Percentiles rank a stretch among this genome's conserved stretches.
Evolutionary conservation across 352 stramenopile species (phyloP).

Genomic region (Stramenopiles sp.): DNA sequence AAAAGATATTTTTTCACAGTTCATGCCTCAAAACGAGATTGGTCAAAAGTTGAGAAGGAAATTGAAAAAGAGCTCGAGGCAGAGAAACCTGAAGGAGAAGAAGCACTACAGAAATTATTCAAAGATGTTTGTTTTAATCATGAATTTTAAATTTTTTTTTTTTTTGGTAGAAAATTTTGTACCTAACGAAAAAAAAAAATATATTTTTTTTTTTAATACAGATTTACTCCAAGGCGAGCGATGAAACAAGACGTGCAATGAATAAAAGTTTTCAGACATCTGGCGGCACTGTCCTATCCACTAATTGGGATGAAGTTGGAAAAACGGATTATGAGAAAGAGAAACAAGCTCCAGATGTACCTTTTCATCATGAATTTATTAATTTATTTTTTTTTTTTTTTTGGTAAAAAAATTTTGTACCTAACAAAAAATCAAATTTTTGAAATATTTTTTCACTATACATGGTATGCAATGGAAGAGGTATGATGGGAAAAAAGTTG

Average conservation of each 20-base stretch:
- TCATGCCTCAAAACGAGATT: constrained; percentile 38
- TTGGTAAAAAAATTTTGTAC: too few relatives aligned
- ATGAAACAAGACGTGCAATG: constrained; percentile 50
- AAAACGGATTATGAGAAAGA: constrained; percentile 54
- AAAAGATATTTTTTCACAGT: constrained; percentile 29
- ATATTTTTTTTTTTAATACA: constrained; percentile 54
- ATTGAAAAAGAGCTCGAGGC: constrained; percentile 33
- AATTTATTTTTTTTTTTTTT: too few relatives aligned
- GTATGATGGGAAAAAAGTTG: too few relatives aligned
- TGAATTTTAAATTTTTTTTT: too few relatives aligned
- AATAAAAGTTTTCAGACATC: constrained; percentile 68
- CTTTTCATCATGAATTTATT: too few relatives aligned
- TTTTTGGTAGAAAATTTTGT: too few relatives aligned
- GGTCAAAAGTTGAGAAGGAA: constrained; percentile 37
- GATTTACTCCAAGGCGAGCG: constrained; percentile 54
- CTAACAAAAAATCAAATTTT: too few relatives aligned
- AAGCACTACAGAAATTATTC: constrained; percentile 49
- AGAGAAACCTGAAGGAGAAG: constrained; percentile 49
- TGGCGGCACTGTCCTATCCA: constrained; percentile 49
- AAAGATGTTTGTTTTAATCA: too few relatives aligned
- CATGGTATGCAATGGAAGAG: too few relatives aligned
- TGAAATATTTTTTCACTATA: too few relatives aligned
- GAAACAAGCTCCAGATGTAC: constrained; percentile 27
- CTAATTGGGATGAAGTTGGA: constrained; percentile 50
- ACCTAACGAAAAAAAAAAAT: too few relatives aligned